These are phyloP conservation scores for Lathyrus oleraceus DNA, from an alignment of 306 rosid species.

Conservation along the genomic window DNA sequence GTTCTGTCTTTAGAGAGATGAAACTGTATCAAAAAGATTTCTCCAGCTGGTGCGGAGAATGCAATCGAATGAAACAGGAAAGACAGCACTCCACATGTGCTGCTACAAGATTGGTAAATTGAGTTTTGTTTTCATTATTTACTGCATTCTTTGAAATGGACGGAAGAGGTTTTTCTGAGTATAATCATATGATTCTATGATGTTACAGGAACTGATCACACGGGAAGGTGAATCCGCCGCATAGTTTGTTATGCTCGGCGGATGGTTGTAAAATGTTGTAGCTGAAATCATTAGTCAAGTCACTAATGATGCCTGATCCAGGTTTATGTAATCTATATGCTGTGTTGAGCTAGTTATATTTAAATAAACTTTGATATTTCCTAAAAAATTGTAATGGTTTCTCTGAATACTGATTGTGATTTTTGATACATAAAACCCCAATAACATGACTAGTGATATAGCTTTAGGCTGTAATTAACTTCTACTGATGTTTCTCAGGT, in stretches of 20 bases:
- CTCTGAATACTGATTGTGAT: conserved; percentile 2
- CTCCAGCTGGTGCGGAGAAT: conserved; percentile 64
- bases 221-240: conserved; percentile 46
- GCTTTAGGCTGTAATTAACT: conserved; percentile 23
- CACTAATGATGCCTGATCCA: conserved; percentile 24
- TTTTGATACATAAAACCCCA: conserved; percentile 20
- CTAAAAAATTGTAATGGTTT: not conserved
- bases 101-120: conserved; percentile 46
- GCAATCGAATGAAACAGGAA: conserved; percentile 51
- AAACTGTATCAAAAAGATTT: conserved; percentile 56
- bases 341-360: conserved; percentile 20
- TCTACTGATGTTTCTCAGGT: not conserved
- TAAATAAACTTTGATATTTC: conserved; percentile 27
- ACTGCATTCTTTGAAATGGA: not conserved
- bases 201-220: conserved; percentile 44
- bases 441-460: conserved; percentile 5
- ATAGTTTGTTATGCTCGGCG: conserved; percentile 31
- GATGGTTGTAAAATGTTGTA: conserved; percentile 30
- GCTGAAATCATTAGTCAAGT: conserved; percentile 30
- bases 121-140: not conserved
- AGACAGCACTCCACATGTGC: conserved; percentile 50
- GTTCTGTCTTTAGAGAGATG: conserved; percentile 63
- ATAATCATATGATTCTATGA: conserved; percentile 22
- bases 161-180: conserved; percentile 1
- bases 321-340: conserved; percentile 31